Percentiles rank a stretch among this genome's conserved stretches.
phyloP scores from a whole-genome alignment of 2,329 filamentous ascomycete species.

The Botrytis galanthina region DNA sequence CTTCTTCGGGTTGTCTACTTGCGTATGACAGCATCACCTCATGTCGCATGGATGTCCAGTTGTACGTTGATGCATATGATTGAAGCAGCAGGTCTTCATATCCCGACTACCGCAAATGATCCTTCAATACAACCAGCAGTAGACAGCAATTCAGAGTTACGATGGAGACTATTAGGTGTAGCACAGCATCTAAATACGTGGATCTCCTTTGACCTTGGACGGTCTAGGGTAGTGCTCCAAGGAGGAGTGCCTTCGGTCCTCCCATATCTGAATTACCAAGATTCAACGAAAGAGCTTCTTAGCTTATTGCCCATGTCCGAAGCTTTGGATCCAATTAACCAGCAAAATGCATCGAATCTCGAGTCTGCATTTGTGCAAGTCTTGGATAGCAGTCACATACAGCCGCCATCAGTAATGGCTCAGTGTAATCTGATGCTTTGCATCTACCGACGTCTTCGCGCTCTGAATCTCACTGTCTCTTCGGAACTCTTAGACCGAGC shows the following conservation, averaged over 20 bases:
- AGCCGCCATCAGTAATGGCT: conserved; percentile 8
- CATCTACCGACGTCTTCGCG: conserved; percentile 14
- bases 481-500: background rate
- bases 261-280: background rate
- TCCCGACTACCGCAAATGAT: conserved; percentile 22
- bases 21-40: conserved; percentile 29
- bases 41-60: conserved; percentile 32
- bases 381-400: background rate
- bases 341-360: background rate
- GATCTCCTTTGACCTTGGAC: conserved; percentile 18
- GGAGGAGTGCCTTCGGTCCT: background rate
- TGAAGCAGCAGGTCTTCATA: conserved; percentile 33
- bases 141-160: conserved; percentile 7
- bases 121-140: background rate
- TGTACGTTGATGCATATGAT: conserved; percentile 31
- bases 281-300: conserved; percentile 19
- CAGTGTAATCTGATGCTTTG: conserved; percentile 20
- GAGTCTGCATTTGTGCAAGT: conserved; percentile 4
- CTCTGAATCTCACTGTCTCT: background rate
- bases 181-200: conserved; percentile 17
- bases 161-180: conserved; percentile 13
- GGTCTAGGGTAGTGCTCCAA: conserved; percentile 10
- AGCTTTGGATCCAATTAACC: conserved; percentile 12
- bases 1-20: conserved; percentile 31
- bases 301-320: conserved; percentile 15